Evolutionary conservation across 352 stramenopile species (phyloP).

Genomic region (Phytophthora megakarya): DNA sequence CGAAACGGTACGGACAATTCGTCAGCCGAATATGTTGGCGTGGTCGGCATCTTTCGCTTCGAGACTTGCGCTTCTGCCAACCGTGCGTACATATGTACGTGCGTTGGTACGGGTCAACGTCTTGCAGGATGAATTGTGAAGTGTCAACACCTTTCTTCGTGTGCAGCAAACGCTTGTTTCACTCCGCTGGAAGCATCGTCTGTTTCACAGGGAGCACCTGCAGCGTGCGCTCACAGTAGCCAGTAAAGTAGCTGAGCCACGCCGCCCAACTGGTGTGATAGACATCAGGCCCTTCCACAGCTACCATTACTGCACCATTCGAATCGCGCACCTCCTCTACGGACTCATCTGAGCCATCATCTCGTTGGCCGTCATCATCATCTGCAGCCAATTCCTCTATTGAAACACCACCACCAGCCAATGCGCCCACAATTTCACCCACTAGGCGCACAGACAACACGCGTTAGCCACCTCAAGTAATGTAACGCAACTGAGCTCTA

Average conservation of each 20-base stretch:
- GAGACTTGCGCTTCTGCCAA: background rate
- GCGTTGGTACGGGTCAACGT: conserved; percentile 5
- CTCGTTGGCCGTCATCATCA: too few relatives aligned
- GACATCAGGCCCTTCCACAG: background rate
- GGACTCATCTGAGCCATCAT: too few relatives aligned
- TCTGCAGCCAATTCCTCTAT: background rate
- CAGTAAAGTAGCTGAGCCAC: conserved; percentile 1
- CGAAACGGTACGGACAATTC: conserved; percentile 13
- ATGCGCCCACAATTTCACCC: too few relatives aligned
- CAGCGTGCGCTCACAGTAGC: conserved; percentile 3
- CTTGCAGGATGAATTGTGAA: conserved; percentile 3
- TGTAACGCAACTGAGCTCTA: too few relatives aligned
- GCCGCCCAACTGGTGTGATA: background rate
- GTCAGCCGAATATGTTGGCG: conserved; percentile 13
- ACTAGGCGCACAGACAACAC: too few relatives aligned
- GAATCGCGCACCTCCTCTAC: too few relatives aligned
- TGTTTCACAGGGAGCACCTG: conserved; percentile 8
- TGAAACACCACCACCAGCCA: background rate
- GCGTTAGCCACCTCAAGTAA: background rate
- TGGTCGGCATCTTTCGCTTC: background rate
- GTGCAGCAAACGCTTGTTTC: background rate
- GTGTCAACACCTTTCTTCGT: conserved; percentile 9
- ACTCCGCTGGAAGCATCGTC: conserved; percentile 9
- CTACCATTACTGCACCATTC: too few relatives aligned
- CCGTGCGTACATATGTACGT: conserved; percentile 23